Evolutionary conservation across 2,329 filamentous ascomycete species (phyloP), one percentile per base, ranked within the genome.

Genomic region (Cladosporium sp.): DNA sequence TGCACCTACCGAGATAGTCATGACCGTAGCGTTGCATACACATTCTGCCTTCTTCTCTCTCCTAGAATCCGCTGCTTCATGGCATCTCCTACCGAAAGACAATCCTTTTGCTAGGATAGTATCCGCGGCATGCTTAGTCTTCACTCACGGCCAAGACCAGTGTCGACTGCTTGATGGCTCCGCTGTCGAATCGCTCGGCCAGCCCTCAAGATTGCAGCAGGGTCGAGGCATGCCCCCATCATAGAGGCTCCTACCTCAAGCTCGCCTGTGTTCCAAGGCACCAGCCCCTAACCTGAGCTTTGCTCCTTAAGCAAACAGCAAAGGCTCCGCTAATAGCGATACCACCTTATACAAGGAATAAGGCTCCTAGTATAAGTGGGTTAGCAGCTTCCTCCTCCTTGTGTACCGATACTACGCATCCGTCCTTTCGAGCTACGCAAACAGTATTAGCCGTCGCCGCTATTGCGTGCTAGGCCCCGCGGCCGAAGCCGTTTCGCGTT

Each of bases 291-390:
- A 35, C 47, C 34, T 50, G 47, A 50, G 47, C 17, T 50, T 50
- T 50, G 47, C 28, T 50, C 47, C 47, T 50, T 34, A 50, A 50
- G 25, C 47, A 50, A 24, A 50, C 47, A 50, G 47, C 47, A 50
- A 50, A 50, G 47, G 47, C 47, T 50, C 47, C 34, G 47, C 47
- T 17, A 13, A 28, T 50, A 28, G 47, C 47, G 47, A 50, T 22
- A 37, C 25, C 47, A 50, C 47, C 47, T 50, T 50, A 10, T 34
- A 50, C 35, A 28, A 50, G 47, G 47, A 50, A 50, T 28, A 50
- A 50, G 28, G 47, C 47, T 50, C 47, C 25, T n/a, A 36, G 47
- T 50, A 50, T 9, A n/a, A 50, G 40, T 44, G 40, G 40, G 40
- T 12, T 19, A 49, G 45, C 45, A 25, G n/a, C 45, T 32, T 49